phyloP scores from a whole-genome alignment of 805 yeast genomes.

The Ascoidea tarda region DNA sequence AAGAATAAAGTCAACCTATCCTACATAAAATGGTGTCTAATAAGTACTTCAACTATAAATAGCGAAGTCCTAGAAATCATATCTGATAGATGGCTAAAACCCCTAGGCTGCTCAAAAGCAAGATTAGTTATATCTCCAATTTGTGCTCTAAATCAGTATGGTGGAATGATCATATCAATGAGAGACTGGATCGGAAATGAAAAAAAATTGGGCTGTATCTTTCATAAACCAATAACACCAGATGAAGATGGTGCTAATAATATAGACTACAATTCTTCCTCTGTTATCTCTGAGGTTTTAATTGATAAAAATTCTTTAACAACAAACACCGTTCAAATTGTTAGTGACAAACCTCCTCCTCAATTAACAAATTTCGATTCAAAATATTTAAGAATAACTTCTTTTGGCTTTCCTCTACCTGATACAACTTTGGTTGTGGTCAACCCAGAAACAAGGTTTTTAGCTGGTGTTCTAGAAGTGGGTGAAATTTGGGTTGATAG shows the following conservation, averaged over 20 bases:
- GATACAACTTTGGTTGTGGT: constrained; percentile 91
- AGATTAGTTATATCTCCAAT: constrained; percentile 76
- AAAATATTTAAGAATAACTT: constrained; percentile 43
- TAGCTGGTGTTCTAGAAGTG: constrained; percentile 64
- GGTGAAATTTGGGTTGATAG: constrained; percentile 99
- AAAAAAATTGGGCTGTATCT: constrained; percentile 41
- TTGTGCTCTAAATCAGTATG: constrained; percentile 81
- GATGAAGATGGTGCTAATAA: constrained; percentile 24
- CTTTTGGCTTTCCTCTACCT: constrained; percentile 90
- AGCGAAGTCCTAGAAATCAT: constrained; percentile 85
- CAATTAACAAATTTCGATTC: constrained; percentile 25
- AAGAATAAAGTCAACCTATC: constrained; percentile 65
- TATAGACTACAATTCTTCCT: constrained; percentile 15
- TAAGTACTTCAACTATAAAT: constrained; percentile 80
- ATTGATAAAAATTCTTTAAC: constrained; percentile 64
- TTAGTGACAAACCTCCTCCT: constrained; percentile 43
- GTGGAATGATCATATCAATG: constrained; percentile 88
- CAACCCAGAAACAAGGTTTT: constrained; percentile 75
- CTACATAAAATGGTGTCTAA: constrained; percentile 76
- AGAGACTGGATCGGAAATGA: constrained; percentile 79
- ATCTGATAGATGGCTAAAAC: constrained; percentile 80
- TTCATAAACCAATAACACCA: constrained; percentile 21
- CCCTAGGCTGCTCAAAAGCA: constrained; percentile 72
- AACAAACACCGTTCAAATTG: constrained; percentile 55
- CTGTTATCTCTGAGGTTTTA: constrained; percentile 47